phyloP scores from a whole-genome alignment of 208 protist genomes.

The Acanthamoeba comandoni region DNA sequence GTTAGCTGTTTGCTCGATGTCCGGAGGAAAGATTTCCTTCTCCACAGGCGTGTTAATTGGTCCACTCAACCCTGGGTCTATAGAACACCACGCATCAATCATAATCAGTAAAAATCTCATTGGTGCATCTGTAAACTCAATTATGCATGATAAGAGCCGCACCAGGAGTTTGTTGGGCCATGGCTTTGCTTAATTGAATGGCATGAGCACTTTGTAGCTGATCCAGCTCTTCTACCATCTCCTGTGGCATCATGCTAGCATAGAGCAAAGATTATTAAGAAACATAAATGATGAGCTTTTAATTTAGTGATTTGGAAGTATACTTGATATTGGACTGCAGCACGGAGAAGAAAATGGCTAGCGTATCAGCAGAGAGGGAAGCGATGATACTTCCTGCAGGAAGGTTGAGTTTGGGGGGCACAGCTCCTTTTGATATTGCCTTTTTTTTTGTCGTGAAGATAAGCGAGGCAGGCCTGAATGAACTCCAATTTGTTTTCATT shows the following conservation, averaged over 20 bases:
- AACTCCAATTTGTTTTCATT: slow-evolving; percentile 64
- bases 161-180: background rate
- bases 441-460: slow-evolving; percentile 76
- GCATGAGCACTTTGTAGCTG: slow-evolving; percentile 63
- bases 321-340: slow-evolving; percentile 73
- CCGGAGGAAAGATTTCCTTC: slow-evolving; percentile 79
- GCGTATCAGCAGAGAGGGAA: slow-evolving; percentile 46
- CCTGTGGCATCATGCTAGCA: slow-evolving; percentile 60
- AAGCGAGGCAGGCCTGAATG: slow-evolving; percentile 65
- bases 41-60: slow-evolving; percentile 11
- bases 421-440: slow-evolving; percentile 33
- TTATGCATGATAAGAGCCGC: slow-evolving; percentile 11
- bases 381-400: background rate
- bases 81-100: too few species aligned
- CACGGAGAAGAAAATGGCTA: slow-evolving; percentile 66
- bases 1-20: slow-evolving; percentile 89
- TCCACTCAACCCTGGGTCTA: background rate
- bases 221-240: slow-evolving; percentile 69
- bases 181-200: slow-evolving; percentile 66
- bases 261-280: slow-evolving; percentile 20
- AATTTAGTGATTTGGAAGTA: background rate
- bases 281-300: background rate
- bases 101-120: background rate
- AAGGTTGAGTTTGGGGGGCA: slow-evolving; percentile 26
- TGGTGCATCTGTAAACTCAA: background rate